Base-by-base conservation (phyloP, 169 alveolate species). In the Theileria sp. region DNA sequence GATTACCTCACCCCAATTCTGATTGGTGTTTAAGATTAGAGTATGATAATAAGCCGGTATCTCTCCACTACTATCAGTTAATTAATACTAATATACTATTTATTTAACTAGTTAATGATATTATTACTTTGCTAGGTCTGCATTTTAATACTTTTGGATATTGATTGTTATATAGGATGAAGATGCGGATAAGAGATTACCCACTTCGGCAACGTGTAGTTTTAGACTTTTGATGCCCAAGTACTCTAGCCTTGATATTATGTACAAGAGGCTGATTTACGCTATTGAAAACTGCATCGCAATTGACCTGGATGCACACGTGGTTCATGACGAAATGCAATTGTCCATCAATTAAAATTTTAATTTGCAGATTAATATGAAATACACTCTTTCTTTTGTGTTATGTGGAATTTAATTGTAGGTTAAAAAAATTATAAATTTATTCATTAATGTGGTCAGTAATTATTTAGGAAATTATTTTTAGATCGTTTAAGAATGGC, bases 151-250 rank as follows among this genome's bases (percentile, higher is more conserved):
- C 23, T 12, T 4, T n/a, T n/a, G 13, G 10, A 12, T 50, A 44
- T 21, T 8, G 2, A 28, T 19, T 12, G 30, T n/a, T 44, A 54
- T 65, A 64, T 77, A 85, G 32, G 62, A 50, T 28, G 74, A 38
- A 10, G 69, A 77, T n/a, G 21, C 80, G 21, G 98, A 95, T 86
- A 81, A 84, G 74, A 81, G 98, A 69, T 89, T 95, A 58, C 98
- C 98, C 51, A 95, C 96, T 44, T 92, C 97, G 25, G 94, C 96
- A 30, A 95, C 98, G 5, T 95, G 98, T 83, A 94, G 96, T 66
- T 95, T 95, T 80, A 92, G 98, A 68, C 88, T 95, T 74, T 81
- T 92, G 44, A 49, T 95, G 84, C 98, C 98, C 56, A 89, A 86
- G 74, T 95, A 95, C 76, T 92, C 95, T 30, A 88, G 95, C 51